Conservation (phyloP, 371 early-diverging fungal species). For the Synchytrium microbalum region DNA sequence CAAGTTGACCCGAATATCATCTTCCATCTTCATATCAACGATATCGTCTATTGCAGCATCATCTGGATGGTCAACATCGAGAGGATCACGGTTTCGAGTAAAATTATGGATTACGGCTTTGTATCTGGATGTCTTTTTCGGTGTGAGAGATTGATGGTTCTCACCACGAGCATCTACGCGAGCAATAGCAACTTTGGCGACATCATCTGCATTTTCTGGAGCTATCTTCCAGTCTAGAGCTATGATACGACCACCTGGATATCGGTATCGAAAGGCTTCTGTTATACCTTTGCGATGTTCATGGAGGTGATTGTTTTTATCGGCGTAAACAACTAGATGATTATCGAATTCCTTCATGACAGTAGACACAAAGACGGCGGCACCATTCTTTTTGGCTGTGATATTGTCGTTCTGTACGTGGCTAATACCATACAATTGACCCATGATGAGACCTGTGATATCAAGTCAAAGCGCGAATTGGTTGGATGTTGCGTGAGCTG, state of each 20-base stretch:
- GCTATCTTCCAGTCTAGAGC: slow-evolving; percentile 57
- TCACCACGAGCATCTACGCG: slow-evolving; percentile 57
- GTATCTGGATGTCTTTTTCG: slow-evolving; percentile 44
- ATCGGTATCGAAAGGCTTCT: slow-evolving; percentile 30
- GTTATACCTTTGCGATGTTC: slow-evolving; percentile 47
- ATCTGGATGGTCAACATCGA: slow-evolving; percentile 42
- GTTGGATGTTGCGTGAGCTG: too few relatives aligned
- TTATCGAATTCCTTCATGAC: slow-evolving; percentile 40
- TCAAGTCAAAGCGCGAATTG: too few relatives aligned
- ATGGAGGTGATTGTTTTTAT: slow-evolving; percentile 57
- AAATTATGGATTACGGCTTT: slow-evolving; percentile 45
- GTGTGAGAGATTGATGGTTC: slow-evolving; percentile 66
- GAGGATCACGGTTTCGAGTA: slow-evolving; percentile 38
- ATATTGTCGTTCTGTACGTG: slow-evolving; percentile 73
- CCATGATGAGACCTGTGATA: too few relatives aligned
- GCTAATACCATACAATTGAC: slow-evolving; percentile 29
- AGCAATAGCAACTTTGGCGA: slow-evolving; percentile 36
- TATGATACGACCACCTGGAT: slow-evolving; percentile 52
- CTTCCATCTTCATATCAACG: slow-evolving; percentile 35
- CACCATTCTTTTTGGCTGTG: slow-evolving; percentile 37
- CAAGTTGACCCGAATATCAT: slow-evolving; percentile 4
- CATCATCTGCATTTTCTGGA: slow-evolving; percentile 14
- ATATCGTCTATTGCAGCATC: slow-evolving; percentile 37
- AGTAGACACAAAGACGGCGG: slow-evolving; percentile 40
- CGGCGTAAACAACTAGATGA: slow-evolving; percentile 35